Evolutionary conservation across 2,329 filamentous ascomycete species (phyloP), one percentile per base, ranked within the genome.

Genomic region (Thelonectria discophora): DNA sequence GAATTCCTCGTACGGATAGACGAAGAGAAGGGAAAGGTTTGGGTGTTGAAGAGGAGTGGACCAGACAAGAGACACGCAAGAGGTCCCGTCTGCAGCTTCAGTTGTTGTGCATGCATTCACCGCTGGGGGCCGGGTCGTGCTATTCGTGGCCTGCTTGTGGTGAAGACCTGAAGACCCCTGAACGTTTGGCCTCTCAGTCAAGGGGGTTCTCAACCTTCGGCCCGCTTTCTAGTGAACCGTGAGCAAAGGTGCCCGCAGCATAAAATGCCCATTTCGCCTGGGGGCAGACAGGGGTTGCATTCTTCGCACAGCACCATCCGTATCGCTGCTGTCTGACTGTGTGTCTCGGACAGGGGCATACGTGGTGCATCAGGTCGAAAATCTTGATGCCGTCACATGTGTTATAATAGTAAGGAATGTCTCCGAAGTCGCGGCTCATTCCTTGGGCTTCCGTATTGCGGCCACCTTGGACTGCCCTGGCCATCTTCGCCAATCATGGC

Each of bases 1-100:
- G 67, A 58, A 71, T 68, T 69, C 58, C n/a, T 64, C 64, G 68
- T 48, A 3, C 6, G 3, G 21, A 3, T 24, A 55, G 67, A 66
- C 62, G 67, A 62, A 55, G 67, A 47, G 21, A 47, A 47, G 12
- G 30, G 64, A 65, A 65, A 50, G 49, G 50, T 39, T 54, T 46
- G 58, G 42, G 37, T 39, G 30, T 46, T 49, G 48, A 56, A 48
- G 48, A 56, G 21, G 30, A 43, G 58, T 61, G 58, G 58, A 61
- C 30, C 52, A 39, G 54, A 47, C 52, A 60, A 39, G 49, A 52
- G 42, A 62, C 59, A 54, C 59, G 59, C 54, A 62, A 43, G 32
- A 46, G 53, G 53, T 53, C 47, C 49, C n/a, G n/a, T n/a, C n/a
- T n/a, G n/a, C n/a, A n/a, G n/a, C n/a, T 30, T 30, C 27, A 30